Evolutionary conservation across 371 early-diverging fungal species (phyloP), one percentile per base, ranked within the genome.

Genomic region (Mucor plumbeus): DNA sequence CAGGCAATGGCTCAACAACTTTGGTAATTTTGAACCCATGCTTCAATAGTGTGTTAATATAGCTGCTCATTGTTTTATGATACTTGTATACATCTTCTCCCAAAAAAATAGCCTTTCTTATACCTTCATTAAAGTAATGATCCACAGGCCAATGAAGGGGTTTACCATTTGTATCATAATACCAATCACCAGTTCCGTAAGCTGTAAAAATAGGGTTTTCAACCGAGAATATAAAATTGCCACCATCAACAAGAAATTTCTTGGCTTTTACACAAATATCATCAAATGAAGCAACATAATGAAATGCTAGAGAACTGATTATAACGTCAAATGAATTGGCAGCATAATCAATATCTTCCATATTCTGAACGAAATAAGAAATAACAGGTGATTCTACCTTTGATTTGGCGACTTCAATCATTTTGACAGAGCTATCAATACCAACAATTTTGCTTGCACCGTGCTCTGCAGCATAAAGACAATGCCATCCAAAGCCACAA

Each of bases 201-300:
- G 72, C 68, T 3, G 72, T 72, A 39, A 72, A 72, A 3, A 72
- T 35, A 5, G 72, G 72, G 19, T 72, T 70, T 39, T 72, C 72
- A 7, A 72, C 72, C 6, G 71, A 68, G 21, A 72, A 68, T 0
- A 72, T 65, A n/a, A 72, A 64, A 34, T 68, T 60, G 5, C 72
- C 72, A 33, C 64, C 64, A 7, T 35, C 15, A 3, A 36, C 55
- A 7, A 72, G 35, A 15, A 13, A 48, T 14, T 40, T 40, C 9
- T 57, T 60, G 4, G 68, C 50, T 31, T 64, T 58, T 21, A 13
- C 11, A 10, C 44, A 48, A 17, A 72, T 64, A 15, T 56, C 60
- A 54, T 64, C 57, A 61, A 72, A 72, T 5, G 64, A 64, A 10
- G 41, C 61, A 17, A 69, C 35, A 50, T 72, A 72, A 35, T 72